These are phyloP conservation scores for Naganishia sp. DNA, from an alignment of 1,284 basidiomycete genomes.

Conservation along the genomic window DNA sequence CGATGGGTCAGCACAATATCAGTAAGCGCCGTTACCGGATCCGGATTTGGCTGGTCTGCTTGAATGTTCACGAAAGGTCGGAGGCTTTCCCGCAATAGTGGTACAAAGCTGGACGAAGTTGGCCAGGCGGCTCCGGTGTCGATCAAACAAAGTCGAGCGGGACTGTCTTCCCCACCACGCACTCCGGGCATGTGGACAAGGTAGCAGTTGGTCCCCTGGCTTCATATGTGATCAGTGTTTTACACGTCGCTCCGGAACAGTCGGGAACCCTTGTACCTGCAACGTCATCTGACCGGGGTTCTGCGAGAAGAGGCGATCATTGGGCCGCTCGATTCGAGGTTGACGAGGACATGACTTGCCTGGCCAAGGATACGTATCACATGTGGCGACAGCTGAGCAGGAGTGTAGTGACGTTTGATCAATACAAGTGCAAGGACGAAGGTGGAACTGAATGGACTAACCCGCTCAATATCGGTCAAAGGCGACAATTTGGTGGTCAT, in stretches of 20 bases:
- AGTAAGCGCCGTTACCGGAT: constrained; percentile 14
- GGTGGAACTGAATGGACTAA: background rate
- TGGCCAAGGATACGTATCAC: constrained; percentile 27
- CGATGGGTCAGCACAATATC: constrained; percentile 31
- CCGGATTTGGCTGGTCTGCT: background rate
- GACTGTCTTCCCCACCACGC: too few species aligned
- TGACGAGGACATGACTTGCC: constrained; percentile 1
- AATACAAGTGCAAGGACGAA: background rate
- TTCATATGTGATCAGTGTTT: background rate
- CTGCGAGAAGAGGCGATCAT: background rate
- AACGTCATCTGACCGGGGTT: constrained; percentile 31
- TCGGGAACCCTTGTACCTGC: constrained; percentile 10
- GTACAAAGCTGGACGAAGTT: constrained; percentile 24
- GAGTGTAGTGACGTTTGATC: background rate
- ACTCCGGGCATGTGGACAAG: constrained; percentile 6
- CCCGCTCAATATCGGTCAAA: constrained; percentile 6
- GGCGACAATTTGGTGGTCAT: constrained; percentile 12
- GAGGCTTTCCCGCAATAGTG: constrained; percentile 11
- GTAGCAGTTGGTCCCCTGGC: constrained; percentile 31
- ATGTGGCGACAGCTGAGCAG: constrained; percentile 15
- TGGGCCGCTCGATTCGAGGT: too few species aligned
- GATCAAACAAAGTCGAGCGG: constrained; percentile 15
- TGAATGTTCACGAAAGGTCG: background rate
- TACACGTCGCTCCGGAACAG: background rate
- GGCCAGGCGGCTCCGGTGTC: constrained; percentile 30